These are phyloP conservation scores for Cyberlindnera misumaiensis DNA, from an alignment of 805 yeast genomes.

Conservation along the genomic window DNA sequence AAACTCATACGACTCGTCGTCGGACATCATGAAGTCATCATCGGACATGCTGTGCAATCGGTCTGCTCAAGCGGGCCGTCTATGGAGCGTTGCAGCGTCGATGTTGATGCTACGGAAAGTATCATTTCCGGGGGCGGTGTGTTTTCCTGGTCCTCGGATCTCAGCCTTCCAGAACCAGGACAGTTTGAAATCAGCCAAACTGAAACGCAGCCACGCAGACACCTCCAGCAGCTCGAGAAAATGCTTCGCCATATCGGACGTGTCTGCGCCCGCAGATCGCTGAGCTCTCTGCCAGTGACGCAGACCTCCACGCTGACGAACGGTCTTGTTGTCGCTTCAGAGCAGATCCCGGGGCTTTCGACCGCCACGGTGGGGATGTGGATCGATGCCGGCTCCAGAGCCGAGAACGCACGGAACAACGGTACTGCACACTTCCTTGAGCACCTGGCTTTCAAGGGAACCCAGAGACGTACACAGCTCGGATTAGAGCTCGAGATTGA, in stretches of 20 bases:
- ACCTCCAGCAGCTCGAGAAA: background rate
- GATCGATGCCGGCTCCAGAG: conserved; percentile 98
- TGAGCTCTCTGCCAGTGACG: conserved; percentile 34
- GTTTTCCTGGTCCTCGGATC: too few relatives aligned
- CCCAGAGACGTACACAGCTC: conserved; percentile 70
- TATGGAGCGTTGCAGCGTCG: too few relatives aligned
- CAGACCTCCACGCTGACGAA: conserved; percentile 73
- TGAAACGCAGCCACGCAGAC: background rate
- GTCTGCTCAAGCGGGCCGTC: too few relatives aligned
- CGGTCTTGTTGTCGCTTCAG: conserved; percentile 93
- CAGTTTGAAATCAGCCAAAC: background rate
- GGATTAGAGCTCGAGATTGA: conserved; percentile 89
- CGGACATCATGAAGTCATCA: conserved; percentile 26
- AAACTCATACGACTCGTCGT: conserved; percentile 23
- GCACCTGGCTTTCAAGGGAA: conserved; percentile 95
- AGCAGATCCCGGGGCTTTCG: conserved; percentile 73
- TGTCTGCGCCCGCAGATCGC: conserved; percentile 3
- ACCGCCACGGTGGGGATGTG: conserved; percentile 98
- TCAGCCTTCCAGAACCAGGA: background rate
- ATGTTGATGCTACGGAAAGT: too few relatives aligned
- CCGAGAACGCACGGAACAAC: conserved; percentile 74
- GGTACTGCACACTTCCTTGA: conserved; percentile 98
- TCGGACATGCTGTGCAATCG: conserved; percentile 24
- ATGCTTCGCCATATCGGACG: conserved; percentile 9
- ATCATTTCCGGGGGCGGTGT: too few relatives aligned